Percentiles rank a stretch among this genome's conserved stretches.
These are phyloP conservation scores for Clarireedia homoeocarpa DNA, from an alignment of 2,329 filamentous ascomycete species.

Conservation along the genomic window DNA sequence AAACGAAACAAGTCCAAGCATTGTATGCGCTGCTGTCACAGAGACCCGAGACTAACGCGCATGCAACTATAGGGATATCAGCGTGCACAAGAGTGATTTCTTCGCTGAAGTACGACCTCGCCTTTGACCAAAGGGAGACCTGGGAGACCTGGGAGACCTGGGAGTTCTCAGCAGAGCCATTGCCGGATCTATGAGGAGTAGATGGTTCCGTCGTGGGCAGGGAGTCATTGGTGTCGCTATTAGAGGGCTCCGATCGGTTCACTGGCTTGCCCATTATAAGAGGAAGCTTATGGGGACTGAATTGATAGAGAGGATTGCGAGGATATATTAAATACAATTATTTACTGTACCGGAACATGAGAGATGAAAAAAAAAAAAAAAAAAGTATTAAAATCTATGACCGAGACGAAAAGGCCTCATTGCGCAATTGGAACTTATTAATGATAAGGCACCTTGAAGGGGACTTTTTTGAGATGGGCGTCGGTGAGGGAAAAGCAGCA, in stretches of 20 bases:
- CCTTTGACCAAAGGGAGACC: not conserved
- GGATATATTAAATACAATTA: too few species aligned
- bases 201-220: slow-evolving; percentile 5
- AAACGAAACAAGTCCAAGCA: slow-evolving; percentile 41
- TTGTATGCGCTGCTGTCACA: slow-evolving; percentile 40
- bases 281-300: not conserved
- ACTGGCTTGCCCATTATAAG: not conserved
- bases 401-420: not conserved
- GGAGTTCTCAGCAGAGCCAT: slow-evolving; percentile 9
- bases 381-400: not conserved
- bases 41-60: slow-evolving; percentile 39
- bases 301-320: not conserved
- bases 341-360: not conserved
- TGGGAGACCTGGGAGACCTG: slow-evolving; percentile 5
- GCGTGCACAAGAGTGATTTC: slow-evolving; percentile 28
- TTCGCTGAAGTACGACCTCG: slow-evolving; percentile 18
- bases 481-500: too few species aligned
- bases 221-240: not conserved
- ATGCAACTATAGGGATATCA: slow-evolving; percentile 33
- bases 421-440: not conserved
- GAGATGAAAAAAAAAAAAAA: not conserved
- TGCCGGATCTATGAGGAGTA: slow-evolving; percentile 8
- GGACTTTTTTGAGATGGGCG: too few species aligned
- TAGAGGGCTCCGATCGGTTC: not conserved
- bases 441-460: not conserved